phyloP scores from a whole-genome alignment of 1,284 basidiomycete genomes.

The Peniophora sp. region DNA sequence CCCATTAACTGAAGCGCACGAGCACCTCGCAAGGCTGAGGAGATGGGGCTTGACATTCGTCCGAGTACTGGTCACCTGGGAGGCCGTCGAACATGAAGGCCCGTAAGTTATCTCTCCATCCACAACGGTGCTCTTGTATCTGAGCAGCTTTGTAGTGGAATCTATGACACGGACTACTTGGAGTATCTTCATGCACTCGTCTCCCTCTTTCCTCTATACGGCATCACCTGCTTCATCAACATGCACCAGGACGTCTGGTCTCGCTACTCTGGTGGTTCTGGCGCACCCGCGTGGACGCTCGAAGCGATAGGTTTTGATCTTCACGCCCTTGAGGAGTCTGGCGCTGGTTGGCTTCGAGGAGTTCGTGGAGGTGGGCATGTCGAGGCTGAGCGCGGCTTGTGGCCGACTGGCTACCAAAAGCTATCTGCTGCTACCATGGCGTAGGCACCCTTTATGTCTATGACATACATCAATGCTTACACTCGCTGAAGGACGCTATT shows the following conservation, averaged over 20 bases:
- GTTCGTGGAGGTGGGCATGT: slow-evolving; percentile 66
- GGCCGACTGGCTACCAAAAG: slow-evolving; percentile 91
- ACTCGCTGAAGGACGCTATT: slow-evolving; percentile 57
- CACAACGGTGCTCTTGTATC: too few relatives aligned
- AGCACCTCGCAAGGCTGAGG: slow-evolving; percentile 73
- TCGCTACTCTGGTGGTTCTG: slow-evolving; percentile 87
- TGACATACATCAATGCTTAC: background rate
- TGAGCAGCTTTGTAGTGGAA: slow-evolving; percentile 42
- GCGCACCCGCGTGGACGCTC: slow-evolving; percentile 89
- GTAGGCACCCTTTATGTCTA: slow-evolving; percentile 39
- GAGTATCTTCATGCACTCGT: slow-evolving; percentile 72
- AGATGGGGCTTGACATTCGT: slow-evolving; percentile 88
- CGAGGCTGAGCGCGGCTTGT: slow-evolving; percentile 72
- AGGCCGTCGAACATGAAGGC: slow-evolving; percentile 88
- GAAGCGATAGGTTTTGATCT: slow-evolving; percentile 77
- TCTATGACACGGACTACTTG: slow-evolving; percentile 82
- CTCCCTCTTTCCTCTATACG: slow-evolving; percentile 71
- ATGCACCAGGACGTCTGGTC: slow-evolving; percentile 96
- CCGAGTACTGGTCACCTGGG: slow-evolving; percentile 91
- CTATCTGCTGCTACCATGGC: slow-evolving; percentile 83
- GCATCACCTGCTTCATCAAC: slow-evolving; percentile 76
- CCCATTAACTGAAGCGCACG: slow-evolving; percentile 73
- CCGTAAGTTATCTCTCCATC: slow-evolving; percentile 50
- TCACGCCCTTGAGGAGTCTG: slow-evolving; percentile 65
- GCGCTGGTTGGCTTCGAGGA: slow-evolving; percentile 79